These are phyloP conservation scores for Calamus simplicifolius DNA, from an alignment of 176 grass and related monocot genomes.

Conservation along the genomic window DNA sequence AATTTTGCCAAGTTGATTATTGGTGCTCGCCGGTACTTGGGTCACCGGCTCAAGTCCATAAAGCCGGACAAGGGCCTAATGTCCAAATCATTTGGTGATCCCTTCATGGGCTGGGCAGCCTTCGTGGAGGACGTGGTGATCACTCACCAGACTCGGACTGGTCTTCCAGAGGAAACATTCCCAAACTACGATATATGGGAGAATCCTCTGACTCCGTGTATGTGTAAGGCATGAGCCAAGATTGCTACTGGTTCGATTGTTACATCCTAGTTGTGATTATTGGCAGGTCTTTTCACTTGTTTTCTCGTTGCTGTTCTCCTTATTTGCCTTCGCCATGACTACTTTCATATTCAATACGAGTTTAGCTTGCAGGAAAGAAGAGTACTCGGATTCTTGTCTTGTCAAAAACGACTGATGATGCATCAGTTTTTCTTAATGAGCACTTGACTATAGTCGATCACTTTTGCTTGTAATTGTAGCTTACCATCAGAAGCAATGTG, in stretches of 20 bases:
- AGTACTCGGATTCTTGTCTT: too few relatives aligned
- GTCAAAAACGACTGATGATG: too few relatives aligned
- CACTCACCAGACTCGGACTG: slow-evolving; percentile 81
- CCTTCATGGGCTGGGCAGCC: slow-evolving; percentile 76
- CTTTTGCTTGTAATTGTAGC: too few relatives aligned
- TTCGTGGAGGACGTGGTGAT: slow-evolving; percentile 86
- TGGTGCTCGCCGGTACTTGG: slow-evolving; percentile 76
- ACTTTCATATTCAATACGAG: too few relatives aligned
- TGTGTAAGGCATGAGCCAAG: slow-evolving; percentile 60
- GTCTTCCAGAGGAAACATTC: slow-evolving; percentile 77
- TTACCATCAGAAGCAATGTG: too few relatives aligned
- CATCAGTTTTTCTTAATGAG: too few relatives aligned
- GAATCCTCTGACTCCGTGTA: slow-evolving; percentile 85
- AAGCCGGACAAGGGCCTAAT: slow-evolving; percentile 93
- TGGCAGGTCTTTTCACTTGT: too few relatives aligned
- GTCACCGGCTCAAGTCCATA: slow-evolving; percentile 86
- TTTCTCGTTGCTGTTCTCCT: too few relatives aligned
- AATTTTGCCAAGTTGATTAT: slow-evolving; percentile 95
- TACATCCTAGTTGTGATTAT: too few relatives aligned
- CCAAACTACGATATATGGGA: slow-evolving; percentile 97
- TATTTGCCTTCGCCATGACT: too few relatives aligned
- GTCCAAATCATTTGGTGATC: slow-evolving; percentile 87
- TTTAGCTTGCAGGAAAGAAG: too few relatives aligned
- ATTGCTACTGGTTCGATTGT: slow-evolving; percentile 30
- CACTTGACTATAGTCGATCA: too few relatives aligned